Base-by-base conservation (phyloP, 2,329 filamentous ascomycete species). In the Microsporum ferrugineum region DNA sequence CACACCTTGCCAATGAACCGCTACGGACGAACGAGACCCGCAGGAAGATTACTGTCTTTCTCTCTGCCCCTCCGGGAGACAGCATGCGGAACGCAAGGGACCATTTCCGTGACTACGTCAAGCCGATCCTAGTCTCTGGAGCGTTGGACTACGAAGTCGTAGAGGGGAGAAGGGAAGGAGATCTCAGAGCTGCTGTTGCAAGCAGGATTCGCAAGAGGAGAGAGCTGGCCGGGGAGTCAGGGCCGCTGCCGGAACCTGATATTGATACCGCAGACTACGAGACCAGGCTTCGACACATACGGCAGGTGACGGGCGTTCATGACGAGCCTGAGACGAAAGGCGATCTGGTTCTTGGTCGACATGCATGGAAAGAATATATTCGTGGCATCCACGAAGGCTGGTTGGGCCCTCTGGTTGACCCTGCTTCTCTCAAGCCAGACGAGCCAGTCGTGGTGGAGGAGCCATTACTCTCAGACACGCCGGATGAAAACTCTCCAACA, bases 321-420 rank as follows among this genome's bases (percentile, higher is more conserved):
- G 84, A 89, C 38, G 92, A 87, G 69, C 79, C 86, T 2, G 91
- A 89, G 7, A 79, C 87, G 27, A 82, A 82, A 64, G 94, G 94
- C 51, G 92, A 97, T 71, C 80, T 99, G 58, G 85, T 97, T 17
- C 84, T 99, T 68, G 94, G 94, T 10, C 80, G 92, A 61, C 88
- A 96, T 71, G 87, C 92, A 7, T 99, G 94, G 94, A 99, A 96
- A 76, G 94, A 99, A 75, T 99, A 97, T 72, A 79, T 97, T 29
- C 82, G 91, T 62, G 94, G 94, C 53, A 71, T 97, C 66, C 94
- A 99, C 72, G 94, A 99, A 75, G 94, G 94, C 61, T 99, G 94
- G 92, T 77, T 99, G 29, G 92, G 94, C 0, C 91, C 94, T 5
- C 77, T 95, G 49, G 83, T 87, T 51, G 72, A 72, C 61, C 71